Evolutionary conservation across 257 asterid species (phyloP), one percentile per base, ranked within the genome.

Genomic region (Salvia miltiorrhiza): DNA sequence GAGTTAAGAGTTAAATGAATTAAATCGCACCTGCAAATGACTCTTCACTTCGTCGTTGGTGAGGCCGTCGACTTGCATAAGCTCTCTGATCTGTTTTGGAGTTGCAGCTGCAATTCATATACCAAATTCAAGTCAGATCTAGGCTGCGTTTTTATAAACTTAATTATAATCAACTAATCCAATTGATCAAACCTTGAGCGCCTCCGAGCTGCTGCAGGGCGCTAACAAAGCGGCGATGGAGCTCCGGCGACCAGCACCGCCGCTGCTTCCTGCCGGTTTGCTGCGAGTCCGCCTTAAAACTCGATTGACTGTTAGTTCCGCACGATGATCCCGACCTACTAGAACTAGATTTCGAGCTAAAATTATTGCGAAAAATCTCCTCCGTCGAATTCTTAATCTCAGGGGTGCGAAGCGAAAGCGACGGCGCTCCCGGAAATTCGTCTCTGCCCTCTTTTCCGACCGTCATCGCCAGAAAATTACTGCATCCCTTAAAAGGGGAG

Each of bases 1-100:
- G 4, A 30, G 3, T 30, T n/a, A n/a, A 30, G 30, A 4, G 35
- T 30, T 30, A 30, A 6, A 53, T 28, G 24, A 32, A 53, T 19
- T 43, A 57, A 6, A 56, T 56, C 79, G 33, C 49, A 92, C 99
- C 74, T 94, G 99, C 71, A 94, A 82, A 84, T 94, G 99, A 58
- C 94, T 85, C 87, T 94, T 94, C 67, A 94, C 99, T 89, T 94
- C 99, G 73, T 94, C 99, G 67, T 94, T 94, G 57, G 99, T 89
- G 30, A 94, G 95, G 37, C 98, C 97, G 70, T 94, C 97, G 0
- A 94, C 97, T 80, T 92, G 96, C 99, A 94, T 91, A 20, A 87
- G 94, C 79, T 94, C 99, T 77, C 99, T 86, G 70, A 94, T 91
- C 73, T 94, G 99, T 87, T 94, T 94, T 35, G 99, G 99, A 58